Conservation (phyloP, 306 rosid species). For the Chamaecrista fasciculata region DNA sequence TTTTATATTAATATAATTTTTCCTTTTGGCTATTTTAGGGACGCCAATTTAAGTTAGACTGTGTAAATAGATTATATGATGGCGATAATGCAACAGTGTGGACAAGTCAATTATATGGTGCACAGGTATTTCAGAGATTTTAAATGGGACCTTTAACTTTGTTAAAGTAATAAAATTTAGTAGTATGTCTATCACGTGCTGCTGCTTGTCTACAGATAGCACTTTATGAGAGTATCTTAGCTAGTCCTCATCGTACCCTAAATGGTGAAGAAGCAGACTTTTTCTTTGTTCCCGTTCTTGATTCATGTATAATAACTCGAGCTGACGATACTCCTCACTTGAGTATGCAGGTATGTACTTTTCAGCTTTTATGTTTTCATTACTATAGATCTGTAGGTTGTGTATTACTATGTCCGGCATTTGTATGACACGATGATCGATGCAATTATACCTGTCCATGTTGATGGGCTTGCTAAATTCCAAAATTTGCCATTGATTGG, state of each 20-base stretch:
- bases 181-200: constrained; percentile 22
- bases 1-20: constrained; percentile 16
- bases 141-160: constrained; percentile 18
- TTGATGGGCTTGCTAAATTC: constrained; percentile 1
- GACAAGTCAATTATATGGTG: constrained; percentile 77
- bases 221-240: constrained; percentile 76
- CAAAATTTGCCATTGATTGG: constrained; percentile 12
- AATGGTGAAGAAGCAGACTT: constrained; percentile 94
- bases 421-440: background rate
- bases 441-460: constrained; percentile 1
- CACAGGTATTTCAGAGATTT: constrained; percentile 62
- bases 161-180: background rate
- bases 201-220: constrained; percentile 60
- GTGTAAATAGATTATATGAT: constrained; percentile 80
- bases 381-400: background rate
- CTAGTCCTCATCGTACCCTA: constrained; percentile 84
- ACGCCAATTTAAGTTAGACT: constrained; percentile 78
- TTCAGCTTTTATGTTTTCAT: background rate
- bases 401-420: background rate
- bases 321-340: constrained; percentile 93
- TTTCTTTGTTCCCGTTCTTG: constrained; percentile 94
- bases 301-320: constrained; percentile 85
- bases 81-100: constrained; percentile 63
- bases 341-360: constrained; percentile 56
- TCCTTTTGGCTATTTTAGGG: constrained; percentile 52